Percentiles rank a stretch among this genome's conserved stretches.
Evolutionary conservation across 1,139 yeast species (phyloP).

Genomic region (Suhomyces bribrorum): DNA sequence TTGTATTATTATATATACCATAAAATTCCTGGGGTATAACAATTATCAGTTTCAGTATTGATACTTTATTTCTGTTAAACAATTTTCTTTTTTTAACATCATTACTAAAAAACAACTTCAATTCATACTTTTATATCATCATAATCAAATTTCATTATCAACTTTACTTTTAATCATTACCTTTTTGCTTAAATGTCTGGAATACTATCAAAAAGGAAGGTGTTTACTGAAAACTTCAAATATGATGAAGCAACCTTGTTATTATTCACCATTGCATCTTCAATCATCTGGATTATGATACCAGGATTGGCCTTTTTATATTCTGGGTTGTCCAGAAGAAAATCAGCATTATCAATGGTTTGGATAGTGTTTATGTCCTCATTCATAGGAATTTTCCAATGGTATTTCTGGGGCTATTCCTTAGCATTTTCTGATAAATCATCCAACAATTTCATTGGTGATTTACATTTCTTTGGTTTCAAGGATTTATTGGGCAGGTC

Average conservation of each 20-base stretch:
- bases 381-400: slow-evolving; percentile 79
- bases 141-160: not conserved
- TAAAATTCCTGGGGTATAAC: not conserved
- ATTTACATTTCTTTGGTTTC: slow-evolving; percentile 79
- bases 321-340: slow-evolving; percentile 90
- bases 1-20: not conserved
- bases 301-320: slow-evolving; percentile 94
- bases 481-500: slow-evolving; percentile 62
- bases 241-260: slow-evolving; percentile 48
- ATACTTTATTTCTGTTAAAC: not conserved
- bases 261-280: slow-evolving; percentile 56
- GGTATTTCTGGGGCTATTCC: slow-evolving; percentile 99
- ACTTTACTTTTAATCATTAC: not conserved
- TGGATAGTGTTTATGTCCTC: slow-evolving; percentile 80
- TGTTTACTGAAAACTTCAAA: slow-evolving; percentile 40
- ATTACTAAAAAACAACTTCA: too few species aligned
- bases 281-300: slow-evolving; percentile 87
- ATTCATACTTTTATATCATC: not conserved
- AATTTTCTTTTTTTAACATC: not conserved
- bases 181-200: slow-evolving; percentile 3
- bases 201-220: slow-evolving; percentile 25
- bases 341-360: slow-evolving; percentile 85
- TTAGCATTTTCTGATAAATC: slow-evolving; percentile 80
- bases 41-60: not conserved
- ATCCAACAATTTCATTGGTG: slow-evolving; percentile 81